phyloP scores from a whole-genome alignment of 108 stramenopile species.

The Discostella stelligeroides region DNA sequence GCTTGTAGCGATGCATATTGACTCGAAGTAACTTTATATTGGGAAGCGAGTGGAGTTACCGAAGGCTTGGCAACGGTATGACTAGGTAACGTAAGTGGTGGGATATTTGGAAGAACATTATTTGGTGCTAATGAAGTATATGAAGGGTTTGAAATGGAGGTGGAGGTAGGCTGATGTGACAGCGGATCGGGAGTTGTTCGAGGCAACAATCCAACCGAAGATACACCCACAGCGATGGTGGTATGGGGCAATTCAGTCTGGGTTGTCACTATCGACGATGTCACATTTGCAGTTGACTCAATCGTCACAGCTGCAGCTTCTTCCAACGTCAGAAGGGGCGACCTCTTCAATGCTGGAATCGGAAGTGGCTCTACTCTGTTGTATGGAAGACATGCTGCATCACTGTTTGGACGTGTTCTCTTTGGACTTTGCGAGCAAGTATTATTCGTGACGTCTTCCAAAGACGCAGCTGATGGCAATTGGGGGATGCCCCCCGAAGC shows the following conservation, averaged over 20 bases:
- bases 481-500: not conserved
- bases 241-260: not conserved
- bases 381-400: conserved; percentile 22
- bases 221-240: not conserved
- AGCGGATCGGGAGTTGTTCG: not conserved
- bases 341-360: conserved; percentile 26
- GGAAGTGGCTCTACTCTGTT: conserved; percentile 40
- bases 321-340: conserved; percentile 4
- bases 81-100: not conserved
- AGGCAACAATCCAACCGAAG: conserved; percentile 15
- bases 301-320: not conserved
- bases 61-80: not conserved
- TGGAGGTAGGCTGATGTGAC: not conserved
- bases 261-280: conserved; percentile 13
- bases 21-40: conserved; percentile 15
- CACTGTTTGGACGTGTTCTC: conserved; percentile 6
- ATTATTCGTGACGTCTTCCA: conserved; percentile 8
- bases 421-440: not conserved
- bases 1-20: conserved; percentile 37
- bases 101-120: conserved; percentile 1
- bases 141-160: not conserved
- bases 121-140: not conserved
- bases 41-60: not conserved
- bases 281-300: conserved; percentile 1
- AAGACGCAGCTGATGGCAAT: conserved; percentile 5